These are phyloP conservation scores for Aristolochia fimbriata DNA, from an alignment of 164 flowering plant genomes.

Conservation along the genomic window DNA sequence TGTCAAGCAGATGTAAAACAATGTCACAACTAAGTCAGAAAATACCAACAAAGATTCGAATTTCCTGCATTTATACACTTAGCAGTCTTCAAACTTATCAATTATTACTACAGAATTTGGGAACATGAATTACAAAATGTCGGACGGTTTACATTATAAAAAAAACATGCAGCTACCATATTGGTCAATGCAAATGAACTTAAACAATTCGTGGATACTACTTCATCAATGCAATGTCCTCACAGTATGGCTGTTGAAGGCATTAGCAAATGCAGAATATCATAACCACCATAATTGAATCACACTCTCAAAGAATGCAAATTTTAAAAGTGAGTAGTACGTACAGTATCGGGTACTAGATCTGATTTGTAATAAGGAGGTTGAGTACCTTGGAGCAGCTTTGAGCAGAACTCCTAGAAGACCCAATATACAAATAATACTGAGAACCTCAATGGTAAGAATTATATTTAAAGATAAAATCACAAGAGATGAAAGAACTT, in stretches of 20 bases:
- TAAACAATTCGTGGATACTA: too few relatives aligned
- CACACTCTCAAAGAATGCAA: not conserved
- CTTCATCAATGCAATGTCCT: too few relatives aligned
- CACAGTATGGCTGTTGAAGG: too few relatives aligned
- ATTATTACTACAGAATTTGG: too few relatives aligned
- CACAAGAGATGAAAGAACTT: conserved; percentile 11
- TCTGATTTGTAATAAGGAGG: conserved; percentile 70
- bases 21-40: too few relatives aligned
- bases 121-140: too few relatives aligned
- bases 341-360: conserved; percentile 68
- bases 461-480: conserved; percentile 3
- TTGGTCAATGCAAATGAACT: too few relatives aligned
- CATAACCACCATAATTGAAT: not conserved
- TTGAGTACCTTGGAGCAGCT: conserved; percentile 45
- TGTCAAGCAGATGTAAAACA: not conserved
- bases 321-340: conserved; percentile 10
- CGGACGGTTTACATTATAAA: too few relatives aligned
- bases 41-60: too few relatives aligned
- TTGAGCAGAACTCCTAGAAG: conserved; percentile 63
- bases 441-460: not conserved
- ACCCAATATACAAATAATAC: conserved; percentile 4
- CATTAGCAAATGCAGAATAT: not conserved
- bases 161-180: too few relatives aligned
- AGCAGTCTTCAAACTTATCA: too few relatives aligned
- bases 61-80: too few relatives aligned